Conservation (phyloP, 2,329 filamentous ascomycete species). For the Sarocladium brachiariae region DNA sequence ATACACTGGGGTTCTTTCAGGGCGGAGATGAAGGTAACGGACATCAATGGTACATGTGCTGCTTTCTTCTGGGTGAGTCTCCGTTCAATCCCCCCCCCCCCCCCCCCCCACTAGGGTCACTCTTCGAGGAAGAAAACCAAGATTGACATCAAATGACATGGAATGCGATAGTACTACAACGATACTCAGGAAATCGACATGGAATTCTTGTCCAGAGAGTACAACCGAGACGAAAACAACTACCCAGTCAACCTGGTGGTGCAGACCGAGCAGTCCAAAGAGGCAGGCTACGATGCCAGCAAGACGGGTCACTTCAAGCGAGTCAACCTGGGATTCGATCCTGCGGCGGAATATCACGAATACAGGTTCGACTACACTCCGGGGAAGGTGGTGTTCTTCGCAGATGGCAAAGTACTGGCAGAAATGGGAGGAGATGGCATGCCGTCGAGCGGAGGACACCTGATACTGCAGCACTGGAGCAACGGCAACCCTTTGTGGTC, state of each 20-base stretch:
- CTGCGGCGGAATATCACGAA: conserved; percentile 62
- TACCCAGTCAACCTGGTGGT: conserved; percentile 69
- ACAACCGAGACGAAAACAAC: conserved; percentile 39
- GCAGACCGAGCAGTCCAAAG: conserved; percentile 55
- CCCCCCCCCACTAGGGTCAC: no score
- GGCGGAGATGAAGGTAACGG: conserved; percentile 57
- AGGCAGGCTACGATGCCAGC: conserved; percentile 55
- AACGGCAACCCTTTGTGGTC: conserved; percentile 69
- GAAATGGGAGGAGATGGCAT: conserved; percentile 50
- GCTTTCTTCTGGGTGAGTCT: conserved; percentile 76
- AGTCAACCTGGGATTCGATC: conserved; percentile 57
- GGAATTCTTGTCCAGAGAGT: conserved; percentile 67
- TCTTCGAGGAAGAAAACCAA: not conserved
- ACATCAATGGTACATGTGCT: conserved; percentile 59
- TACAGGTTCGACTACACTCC: conserved; percentile 72
- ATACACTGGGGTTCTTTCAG: conserved; percentile 65
- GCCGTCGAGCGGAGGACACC: conserved; percentile 54
- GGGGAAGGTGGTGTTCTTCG: conserved; percentile 59
- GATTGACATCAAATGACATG: conserved; percentile 8
- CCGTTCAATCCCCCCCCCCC: conserved; percentile 9
- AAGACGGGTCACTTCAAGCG: conserved; percentile 51
- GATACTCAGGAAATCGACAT: conserved; percentile 77
- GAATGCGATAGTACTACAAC: conserved; percentile 57
- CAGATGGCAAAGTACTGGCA: conserved; percentile 52
- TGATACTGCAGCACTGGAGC: conserved; percentile 72